These are phyloP conservation scores for Mycena alexandri DNA, from an alignment of 768 basidiomycete species.

Conservation along the genomic window DNA sequence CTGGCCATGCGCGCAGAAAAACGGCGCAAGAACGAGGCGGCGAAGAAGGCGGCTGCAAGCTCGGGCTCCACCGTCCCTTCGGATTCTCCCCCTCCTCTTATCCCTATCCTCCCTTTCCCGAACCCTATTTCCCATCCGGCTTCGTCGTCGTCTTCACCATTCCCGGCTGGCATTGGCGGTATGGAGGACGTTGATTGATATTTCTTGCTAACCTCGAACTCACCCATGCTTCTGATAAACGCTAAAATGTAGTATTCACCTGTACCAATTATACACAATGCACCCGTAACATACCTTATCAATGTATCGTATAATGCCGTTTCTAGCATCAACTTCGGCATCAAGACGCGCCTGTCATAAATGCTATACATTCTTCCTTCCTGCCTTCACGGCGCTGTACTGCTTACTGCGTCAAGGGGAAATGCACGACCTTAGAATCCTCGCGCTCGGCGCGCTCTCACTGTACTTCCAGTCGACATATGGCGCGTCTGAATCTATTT, in stretches of 20 bases:
- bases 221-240: neutral
- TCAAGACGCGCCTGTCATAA: no score
- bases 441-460: constrained; percentile 10
- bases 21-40: constrained; percentile 35
- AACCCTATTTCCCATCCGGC: constrained; percentile 6
- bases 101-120: constrained; percentile 15
- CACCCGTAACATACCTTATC: no score
- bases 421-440: constrained; percentile 10
- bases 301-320: no score
- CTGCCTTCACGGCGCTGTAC: neutral
- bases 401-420: neutral
- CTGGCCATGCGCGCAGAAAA: constrained; percentile 40
- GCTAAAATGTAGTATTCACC: constrained; percentile 17
- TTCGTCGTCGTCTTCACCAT: constrained; percentile 8
- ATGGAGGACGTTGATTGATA: constrained; percentile 51
- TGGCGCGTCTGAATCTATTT: constrained; percentile 36
- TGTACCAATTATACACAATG: constrained; percentile 16
- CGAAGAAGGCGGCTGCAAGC: constrained; percentile 32
- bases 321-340: no score
- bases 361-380: neutral
- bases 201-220: constrained; percentile 23
- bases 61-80: neutral
- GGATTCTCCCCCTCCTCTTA: constrained; percentile 7
- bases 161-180: constrained; percentile 34
- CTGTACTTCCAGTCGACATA: constrained; percentile 14